These are phyloP conservation scores for Saksenaea vasiformis DNA, from an alignment of 371 early-diverging fungal species.

Conservation along the genomic window DNA sequence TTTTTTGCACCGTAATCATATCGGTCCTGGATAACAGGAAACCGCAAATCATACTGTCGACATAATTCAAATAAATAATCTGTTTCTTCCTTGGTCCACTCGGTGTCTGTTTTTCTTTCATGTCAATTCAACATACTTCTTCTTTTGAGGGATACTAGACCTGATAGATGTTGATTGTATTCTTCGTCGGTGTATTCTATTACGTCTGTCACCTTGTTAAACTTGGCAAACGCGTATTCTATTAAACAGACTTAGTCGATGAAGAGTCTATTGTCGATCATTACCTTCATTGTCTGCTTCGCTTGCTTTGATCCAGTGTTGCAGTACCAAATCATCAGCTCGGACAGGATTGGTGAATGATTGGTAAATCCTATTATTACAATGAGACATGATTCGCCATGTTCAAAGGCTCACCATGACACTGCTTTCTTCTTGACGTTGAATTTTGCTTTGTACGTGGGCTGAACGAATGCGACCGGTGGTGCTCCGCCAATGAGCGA, in stretches of 20 bases:
- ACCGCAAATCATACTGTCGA: constrained; percentile 77
- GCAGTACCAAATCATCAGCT: constrained; percentile 66
- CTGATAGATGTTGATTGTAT: constrained; percentile 58
- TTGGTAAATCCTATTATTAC: constrained; percentile 60
- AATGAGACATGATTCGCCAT: neutral
- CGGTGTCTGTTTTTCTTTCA: constrained; percentile 44
- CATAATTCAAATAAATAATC: constrained; percentile 81
- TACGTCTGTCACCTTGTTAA: constrained; percentile 66
- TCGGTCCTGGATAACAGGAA: constrained; percentile 83
- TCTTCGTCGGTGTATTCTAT: constrained; percentile 72
- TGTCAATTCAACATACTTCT: neutral
- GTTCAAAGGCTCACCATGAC: neutral
- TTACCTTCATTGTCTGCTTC: constrained; percentile 28
- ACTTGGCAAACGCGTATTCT: constrained; percentile 68
- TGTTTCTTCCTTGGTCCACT: constrained; percentile 88
- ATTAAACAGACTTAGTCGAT: neutral
- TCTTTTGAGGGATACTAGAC: constrained; percentile 18
- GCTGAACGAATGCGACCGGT: constrained; percentile 60
- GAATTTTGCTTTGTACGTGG: constrained; percentile 67
- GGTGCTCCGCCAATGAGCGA: constrained; percentile 70
- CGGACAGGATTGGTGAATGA: constrained; percentile 81
- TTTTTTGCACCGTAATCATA: constrained; percentile 56
- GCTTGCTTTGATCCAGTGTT: constrained; percentile 76
- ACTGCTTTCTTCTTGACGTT: constrained; percentile 64
- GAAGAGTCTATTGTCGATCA: neutral